These are phyloP conservation scores for Saksenaea vasiformis DNA, from an alignment of 371 early-diverging fungal genomes.

Conservation along the genomic window DNA sequence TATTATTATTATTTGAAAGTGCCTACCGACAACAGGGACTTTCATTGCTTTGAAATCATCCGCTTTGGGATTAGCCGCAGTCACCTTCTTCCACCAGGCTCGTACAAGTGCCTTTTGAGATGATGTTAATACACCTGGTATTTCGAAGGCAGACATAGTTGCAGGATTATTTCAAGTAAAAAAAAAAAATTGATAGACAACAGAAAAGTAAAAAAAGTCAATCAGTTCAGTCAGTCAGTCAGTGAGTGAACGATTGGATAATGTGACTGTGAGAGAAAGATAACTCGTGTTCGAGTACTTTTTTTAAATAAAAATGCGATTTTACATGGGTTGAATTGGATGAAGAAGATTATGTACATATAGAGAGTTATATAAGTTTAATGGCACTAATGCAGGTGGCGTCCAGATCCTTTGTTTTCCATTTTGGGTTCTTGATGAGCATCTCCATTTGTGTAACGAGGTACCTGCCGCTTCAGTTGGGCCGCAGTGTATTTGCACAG, in stretches of 20 bases:
- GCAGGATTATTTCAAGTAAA: conserved; percentile 10
- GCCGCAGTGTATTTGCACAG: conserved; percentile 38
- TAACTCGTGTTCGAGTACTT: conserved; percentile 1
- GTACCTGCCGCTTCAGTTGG: conserved; percentile 31
- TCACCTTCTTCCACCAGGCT: conserved; percentile 47
- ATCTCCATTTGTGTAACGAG: conserved; percentile 25
- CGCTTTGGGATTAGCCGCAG: conserved; percentile 15
- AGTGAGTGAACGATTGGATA: neutral
- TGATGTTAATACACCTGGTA: conserved; percentile 25
- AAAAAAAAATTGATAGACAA: neutral
- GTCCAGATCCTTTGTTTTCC: conserved; percentile 5
- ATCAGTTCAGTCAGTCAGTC: no score
- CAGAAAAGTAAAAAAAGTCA: no score
- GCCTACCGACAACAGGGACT: conserved; percentile 19
- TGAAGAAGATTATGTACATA: neutral
- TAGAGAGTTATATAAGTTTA: neutral
- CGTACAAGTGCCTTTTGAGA: conserved; percentile 31
- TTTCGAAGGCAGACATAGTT: conserved; percentile 24
- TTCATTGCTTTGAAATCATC: conserved; percentile 13
- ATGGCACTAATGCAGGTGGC: conserved; percentile 2
- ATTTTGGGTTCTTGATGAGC: neutral
- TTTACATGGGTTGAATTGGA: neutral
- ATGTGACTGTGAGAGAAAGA: conserved; percentile 1
- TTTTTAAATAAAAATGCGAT: neutral
- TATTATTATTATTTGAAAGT: neutral